Base-by-base conservation (phyloP, 2,329 filamentous ascomycete genomes). In the Aureobasidium sp. region DNA sequence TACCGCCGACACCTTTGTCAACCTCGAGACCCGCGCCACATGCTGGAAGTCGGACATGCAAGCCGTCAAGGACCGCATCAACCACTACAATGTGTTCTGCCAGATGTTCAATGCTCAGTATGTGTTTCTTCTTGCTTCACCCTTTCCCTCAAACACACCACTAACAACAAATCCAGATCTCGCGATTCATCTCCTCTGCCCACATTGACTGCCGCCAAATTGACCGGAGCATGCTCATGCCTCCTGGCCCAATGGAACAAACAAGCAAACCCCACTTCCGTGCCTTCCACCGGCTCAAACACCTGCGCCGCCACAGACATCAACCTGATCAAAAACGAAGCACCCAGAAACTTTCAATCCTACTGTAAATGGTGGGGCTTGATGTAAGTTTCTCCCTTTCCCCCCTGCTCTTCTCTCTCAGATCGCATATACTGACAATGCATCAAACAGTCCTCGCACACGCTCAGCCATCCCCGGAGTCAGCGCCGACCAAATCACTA, bases 61-160 rank as follows among this genome's bases (percentile, higher is more conserved):
- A 52, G 45, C 45, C 35, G 35, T 60, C 37, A 60, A 27, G 31
- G 57, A 50, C 47, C 57, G 57, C 39, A 60, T 60, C 47, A 60
- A 50, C 57, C 57, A 60, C 57, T 60, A 35, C 47, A 60, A 60
- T n/a, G 57, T 60, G 37, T 60, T 60, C 22, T 60, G 57, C 14
- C 57, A 60, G 47, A 42, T 49, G 45, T 60, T 44, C 57, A 50
- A 50, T 17, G 45, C 45, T 14, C 45, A 49, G 57, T 60, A 59
- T 45, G 47, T 60, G 17, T n/a, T n/a, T n/a, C 4, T 15, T 12
- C 24, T 6, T 6, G 2, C 15, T 3, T 14, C 27, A 14, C n/a
- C 4, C n/a, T 9, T 3, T n/a, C 24, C 17, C n/a, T 9, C 1
- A 44, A 7, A 33, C 2, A 1, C 31, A 33, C 9, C 3, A 6